Evolutionary conservation across 352 stramenopile species (phyloP), one percentile per base, ranked within the genome.

Genomic region (Globisporangium iwayamae): DNA sequence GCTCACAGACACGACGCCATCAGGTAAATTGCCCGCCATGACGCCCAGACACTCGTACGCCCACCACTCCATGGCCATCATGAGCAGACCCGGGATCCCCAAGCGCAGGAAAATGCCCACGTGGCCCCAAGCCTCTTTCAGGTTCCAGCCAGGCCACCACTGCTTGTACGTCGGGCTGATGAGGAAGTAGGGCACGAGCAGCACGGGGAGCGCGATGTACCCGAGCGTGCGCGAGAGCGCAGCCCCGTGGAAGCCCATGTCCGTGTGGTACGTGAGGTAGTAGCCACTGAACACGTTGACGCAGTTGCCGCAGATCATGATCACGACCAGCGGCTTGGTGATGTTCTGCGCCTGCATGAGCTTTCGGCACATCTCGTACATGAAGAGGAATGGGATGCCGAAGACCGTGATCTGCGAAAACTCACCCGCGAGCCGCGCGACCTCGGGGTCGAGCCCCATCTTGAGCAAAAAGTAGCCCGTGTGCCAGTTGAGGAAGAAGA

Each of bases 41-140:
- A 94, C 63, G 7, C 79, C 80, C 16, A 95, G 60, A n/a, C 84
- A 63, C 68, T 92, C 85, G 62, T 90, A 95, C 13, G 86, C 83
- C 69, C 74, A 85, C 87, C 85, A 96, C 56, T 90, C 76, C 60
- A 94, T 85, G 39, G 72, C 71, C 38, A 93, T 61, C 72, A 93
- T 84, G 9, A 90, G 53, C 62, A 85, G 74, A 0, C 74, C 74
- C 2, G 85, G 85, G 0, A 91, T 47, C 1, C 87, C 87, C 6
- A 96, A 68, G 2, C 65, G 63, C 0, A 94, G 60, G 63, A 93
- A 96, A 1, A 89, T 59, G 0, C 56, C 43, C 3, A 91, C 73
- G 59, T 90, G 75, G 30, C 65, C 25, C 20, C 73, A 20, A 0
- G 83, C 85, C 18, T 78, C 71, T 7, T 66, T 72, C 10, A 87